Conservation (phyloP, 306 rosid species). For the Fragaria nilgerrensis region DNA sequence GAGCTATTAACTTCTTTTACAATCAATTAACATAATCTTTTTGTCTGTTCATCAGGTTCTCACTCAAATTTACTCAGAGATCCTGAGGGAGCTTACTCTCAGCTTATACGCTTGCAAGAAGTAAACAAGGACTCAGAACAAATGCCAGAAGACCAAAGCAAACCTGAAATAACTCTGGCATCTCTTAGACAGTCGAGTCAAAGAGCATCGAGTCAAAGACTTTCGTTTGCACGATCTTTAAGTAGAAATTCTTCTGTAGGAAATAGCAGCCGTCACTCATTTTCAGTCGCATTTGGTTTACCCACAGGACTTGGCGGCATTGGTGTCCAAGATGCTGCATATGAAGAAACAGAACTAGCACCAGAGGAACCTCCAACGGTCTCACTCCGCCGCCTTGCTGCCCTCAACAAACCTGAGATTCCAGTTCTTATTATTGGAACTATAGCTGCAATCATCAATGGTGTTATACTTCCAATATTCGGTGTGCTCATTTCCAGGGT, state of each 20-base stretch:
- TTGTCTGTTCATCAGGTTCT: constrained; percentile 52
- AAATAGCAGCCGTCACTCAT: constrained; percentile 73
- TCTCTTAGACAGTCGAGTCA: constrained; percentile 61
- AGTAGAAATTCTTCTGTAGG: constrained; percentile 73
- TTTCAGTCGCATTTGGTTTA: constrained; percentile 66
- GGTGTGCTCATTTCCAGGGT: constrained; percentile 57
- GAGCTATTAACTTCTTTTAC: neutral
- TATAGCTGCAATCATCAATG: constrained; percentile 51
- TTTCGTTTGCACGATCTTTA: constrained; percentile 50
- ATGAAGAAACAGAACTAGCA: constrained; percentile 21
- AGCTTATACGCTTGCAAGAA: constrained; percentile 76
- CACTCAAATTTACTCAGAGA: constrained; percentile 60
- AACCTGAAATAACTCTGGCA: constrained; percentile 38
- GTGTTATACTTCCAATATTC: constrained; percentile 61
- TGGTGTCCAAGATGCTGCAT: constrained; percentile 35
- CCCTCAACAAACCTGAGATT: constrained; percentile 91
- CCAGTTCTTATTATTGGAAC: constrained; percentile 63
- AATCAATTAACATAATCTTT: neutral
- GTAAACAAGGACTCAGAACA: constrained; percentile 45
- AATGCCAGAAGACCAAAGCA: constrained; percentile 32
- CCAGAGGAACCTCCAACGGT: constrained; percentile 39
- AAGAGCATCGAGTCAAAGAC: constrained; percentile 53
- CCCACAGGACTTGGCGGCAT: constrained; percentile 43
- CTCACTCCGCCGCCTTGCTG: constrained; percentile 66
- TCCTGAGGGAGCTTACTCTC: constrained; percentile 82